These are phyloP conservation scores for Corylus heterophylla DNA, from an alignment of 306 rosid genomes.

Conservation along the genomic window DNA sequence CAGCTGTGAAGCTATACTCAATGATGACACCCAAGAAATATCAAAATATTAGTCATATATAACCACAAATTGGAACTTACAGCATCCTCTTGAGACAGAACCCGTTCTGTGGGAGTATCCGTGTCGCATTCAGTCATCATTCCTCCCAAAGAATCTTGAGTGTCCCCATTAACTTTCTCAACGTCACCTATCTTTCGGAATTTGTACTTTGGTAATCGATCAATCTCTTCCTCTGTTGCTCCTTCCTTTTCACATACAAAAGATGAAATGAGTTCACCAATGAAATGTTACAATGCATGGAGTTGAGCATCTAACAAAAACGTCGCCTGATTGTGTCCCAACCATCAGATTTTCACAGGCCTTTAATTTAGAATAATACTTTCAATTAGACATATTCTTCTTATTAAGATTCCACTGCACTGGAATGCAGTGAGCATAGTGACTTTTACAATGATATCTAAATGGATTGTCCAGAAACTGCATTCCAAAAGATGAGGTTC, in stretches of 20 bases:
- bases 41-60: not conserved
- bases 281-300: not conserved
- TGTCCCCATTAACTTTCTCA: constrained; percentile 47
- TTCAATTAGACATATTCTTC: not conserved
- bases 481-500: not conserved
- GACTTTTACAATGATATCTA: not conserved
- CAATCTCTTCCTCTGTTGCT: constrained; percentile 83
- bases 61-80: constrained; percentile 51
- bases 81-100: constrained; percentile 58
- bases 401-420: not conserved
- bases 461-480: not conserved
- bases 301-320: not conserved
- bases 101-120: constrained; percentile 47
- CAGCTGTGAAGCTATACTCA: constrained; percentile 9
- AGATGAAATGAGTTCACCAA: constrained; percentile 24
- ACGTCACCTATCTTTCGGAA: constrained; percentile 43
- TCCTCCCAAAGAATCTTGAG: constrained; percentile 63
- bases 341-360: not conserved
- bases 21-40: not conserved
- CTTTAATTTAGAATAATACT: not conserved
- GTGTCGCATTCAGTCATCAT: constrained; percentile 53
- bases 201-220: constrained; percentile 70
- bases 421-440: not conserved
- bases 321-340: not conserved
- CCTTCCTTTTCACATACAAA: constrained; percentile 67